Evolutionary conservation across 2,329 filamentous ascomycete species (phyloP).

Genomic region (Arachnopeziza araneosa): DNA sequence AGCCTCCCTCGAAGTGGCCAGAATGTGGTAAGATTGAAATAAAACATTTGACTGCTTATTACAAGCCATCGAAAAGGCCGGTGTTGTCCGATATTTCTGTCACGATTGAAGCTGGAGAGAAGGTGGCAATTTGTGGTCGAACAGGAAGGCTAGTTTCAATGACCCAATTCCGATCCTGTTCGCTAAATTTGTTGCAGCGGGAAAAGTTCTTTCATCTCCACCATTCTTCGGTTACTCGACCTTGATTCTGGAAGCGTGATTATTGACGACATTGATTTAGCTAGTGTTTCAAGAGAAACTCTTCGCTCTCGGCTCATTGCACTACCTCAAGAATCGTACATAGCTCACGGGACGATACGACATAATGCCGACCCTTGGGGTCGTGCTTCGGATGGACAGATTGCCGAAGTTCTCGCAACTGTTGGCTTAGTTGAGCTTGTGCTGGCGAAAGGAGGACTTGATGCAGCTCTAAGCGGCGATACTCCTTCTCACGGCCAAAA

Average conservation of each 20-base stretch:
- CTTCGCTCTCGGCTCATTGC: conserved; percentile 38
- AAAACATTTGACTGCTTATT: conserved; percentile 27
- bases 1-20: conserved; percentile 19
- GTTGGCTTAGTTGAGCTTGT: conserved; percentile 22
- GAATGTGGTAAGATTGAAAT: conserved; percentile 30
- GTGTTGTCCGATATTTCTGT: conserved; percentile 33
- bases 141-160: conserved; percentile 27
- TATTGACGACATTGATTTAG: conserved; percentile 44
- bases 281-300: conserved; percentile 36
- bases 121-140: conserved; percentile 45
- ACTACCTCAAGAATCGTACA: conserved; percentile 45
- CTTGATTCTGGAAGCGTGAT: conserved; percentile 37
- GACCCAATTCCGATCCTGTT: not conserved
- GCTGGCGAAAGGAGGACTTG: conserved; percentile 19
- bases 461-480: conserved; percentile 36
- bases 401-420: not conserved
- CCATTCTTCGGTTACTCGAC: conserved; percentile 45
- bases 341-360: conserved; percentile 42
- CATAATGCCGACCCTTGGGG: conserved; percentile 41
- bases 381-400: not conserved
- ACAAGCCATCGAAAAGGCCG: conserved; percentile 19
- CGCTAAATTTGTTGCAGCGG: conserved; percentile 24
- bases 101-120: conserved; percentile 47
- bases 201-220: conserved; percentile 40
- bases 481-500: not conserved